Evolutionary conservation across 306 rosid genomes (phyloP).

Genomic region (Hylodesmum podocarpum): DNA sequence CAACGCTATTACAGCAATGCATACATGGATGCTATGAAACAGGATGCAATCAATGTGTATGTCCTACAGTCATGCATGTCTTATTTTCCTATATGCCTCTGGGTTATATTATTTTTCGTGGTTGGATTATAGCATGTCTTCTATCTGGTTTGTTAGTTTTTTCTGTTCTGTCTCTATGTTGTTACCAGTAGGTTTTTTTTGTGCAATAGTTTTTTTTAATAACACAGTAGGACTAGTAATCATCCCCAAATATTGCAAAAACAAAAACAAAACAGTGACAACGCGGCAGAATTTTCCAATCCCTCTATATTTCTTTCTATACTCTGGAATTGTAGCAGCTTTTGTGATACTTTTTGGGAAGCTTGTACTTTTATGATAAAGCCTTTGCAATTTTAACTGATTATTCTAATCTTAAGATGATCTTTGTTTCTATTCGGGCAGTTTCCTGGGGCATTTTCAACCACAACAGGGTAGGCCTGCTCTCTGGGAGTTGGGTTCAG

Average conservation of each 20-base stretch:
- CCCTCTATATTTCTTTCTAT: conserved; percentile 11
- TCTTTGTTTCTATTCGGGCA: conserved; percentile 40
- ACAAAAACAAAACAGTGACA: background rate
- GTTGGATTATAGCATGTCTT: background rate
- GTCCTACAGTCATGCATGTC: conserved; percentile 11
- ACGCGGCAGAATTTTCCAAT: background rate
- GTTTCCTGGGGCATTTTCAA: conserved; percentile 87
- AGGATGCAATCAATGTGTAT: conserved; percentile 91
- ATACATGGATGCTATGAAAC: conserved; percentile 82
- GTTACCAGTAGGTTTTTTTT: conserved; percentile 7
- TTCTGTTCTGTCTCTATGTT: background rate
- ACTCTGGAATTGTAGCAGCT: conserved; percentile 7
- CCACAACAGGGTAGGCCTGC: conserved; percentile 81
- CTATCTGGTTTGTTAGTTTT: background rate
- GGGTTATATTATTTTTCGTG: conserved; percentile 4
- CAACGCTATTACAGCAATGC: conserved; percentile 93
- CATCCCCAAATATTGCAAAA: conserved; percentile 21
- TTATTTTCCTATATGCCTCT: background rate
- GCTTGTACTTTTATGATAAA: conserved; percentile 16
- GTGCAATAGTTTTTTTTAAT: background rate
- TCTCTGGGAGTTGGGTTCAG: conserved; percentile 87
- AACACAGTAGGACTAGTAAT: conserved; percentile 1
- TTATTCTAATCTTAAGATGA: conserved; percentile 15
- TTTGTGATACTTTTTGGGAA: background rate
- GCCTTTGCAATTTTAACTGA: background rate